Percentiles rank a stretch among this genome's conserved stretches.
Conservation (phyloP, 306 rosid species). For the Prunus davidiana region DNA sequence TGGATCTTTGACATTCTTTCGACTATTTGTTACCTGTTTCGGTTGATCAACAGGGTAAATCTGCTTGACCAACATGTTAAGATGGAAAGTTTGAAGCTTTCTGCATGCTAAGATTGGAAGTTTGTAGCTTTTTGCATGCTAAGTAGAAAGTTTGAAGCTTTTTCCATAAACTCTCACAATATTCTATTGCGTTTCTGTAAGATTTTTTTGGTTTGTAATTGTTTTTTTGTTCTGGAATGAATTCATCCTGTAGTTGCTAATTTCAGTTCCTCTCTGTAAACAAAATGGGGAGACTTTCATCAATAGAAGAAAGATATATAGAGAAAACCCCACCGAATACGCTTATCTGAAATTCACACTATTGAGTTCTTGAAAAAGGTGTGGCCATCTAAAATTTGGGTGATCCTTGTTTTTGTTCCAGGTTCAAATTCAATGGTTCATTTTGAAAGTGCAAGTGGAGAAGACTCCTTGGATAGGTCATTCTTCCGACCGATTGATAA, state of each 20-base stretch:
- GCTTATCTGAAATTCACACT: too few species aligned
- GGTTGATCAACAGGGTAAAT: constrained; percentile 8
- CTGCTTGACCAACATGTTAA: neutral
- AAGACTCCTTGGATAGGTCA: constrained; percentile 38
- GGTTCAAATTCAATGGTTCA: constrained; percentile 64
- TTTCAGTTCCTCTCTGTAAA: neutral
- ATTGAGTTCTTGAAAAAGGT: too few species aligned
- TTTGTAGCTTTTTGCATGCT: neutral
- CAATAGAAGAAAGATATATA: too few species aligned
- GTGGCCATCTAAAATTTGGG: neutral
- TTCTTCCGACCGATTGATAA: constrained; percentile 49
- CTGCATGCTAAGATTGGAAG: neutral
- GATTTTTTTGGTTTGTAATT: neutral
- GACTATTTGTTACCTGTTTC: neutral
- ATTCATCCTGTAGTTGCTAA: neutral
- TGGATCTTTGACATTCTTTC: neutral
- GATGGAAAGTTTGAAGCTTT: neutral
- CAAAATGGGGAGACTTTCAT: neutral
- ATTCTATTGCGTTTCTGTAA: neutral
- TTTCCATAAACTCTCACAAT: neutral
- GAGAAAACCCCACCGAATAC: too few species aligned
- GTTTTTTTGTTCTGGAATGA: neutral
- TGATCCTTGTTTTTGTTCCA: constrained; percentile 21
- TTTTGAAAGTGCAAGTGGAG: constrained; percentile 46
- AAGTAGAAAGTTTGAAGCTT: neutral